A percentile compares a stretch with the other conserved stretches of the same genome.
These are phyloP conservation scores for Trametes pubescens DNA, from an alignment of 1,284 basidiomycete species.

Conservation along the genomic window DNA sequence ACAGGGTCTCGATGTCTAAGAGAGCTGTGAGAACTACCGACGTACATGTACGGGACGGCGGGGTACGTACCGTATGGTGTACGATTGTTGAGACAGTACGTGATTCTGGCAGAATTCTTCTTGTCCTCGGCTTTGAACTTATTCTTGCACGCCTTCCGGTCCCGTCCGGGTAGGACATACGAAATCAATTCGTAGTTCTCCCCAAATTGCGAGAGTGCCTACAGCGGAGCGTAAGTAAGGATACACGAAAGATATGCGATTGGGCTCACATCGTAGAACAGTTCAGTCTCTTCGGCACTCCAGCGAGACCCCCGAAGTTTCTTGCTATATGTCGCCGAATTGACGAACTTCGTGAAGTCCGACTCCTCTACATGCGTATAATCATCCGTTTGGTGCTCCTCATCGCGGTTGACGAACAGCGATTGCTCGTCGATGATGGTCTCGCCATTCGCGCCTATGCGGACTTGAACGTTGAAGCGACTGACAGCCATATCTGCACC, in stretches of 20 bases:
- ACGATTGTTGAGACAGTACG: constrained; percentile 69
- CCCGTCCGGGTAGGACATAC: constrained; percentile 84
- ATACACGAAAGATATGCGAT: not conserved
- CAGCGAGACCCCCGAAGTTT: constrained; percentile 81
- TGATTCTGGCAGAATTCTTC: constrained; percentile 74
- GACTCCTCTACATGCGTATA: constrained; percentile 87
- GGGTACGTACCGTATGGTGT: constrained; percentile 68
- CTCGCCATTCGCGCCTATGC: constrained; percentile 83
- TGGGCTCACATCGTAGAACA: constrained; percentile 81
- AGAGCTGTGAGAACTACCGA: not conserved
- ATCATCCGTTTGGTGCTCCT: constrained; percentile 67
- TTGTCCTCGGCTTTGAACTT: constrained; percentile 92
- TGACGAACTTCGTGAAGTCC: constrained; percentile 84
- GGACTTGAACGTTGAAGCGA: constrained; percentile 81
- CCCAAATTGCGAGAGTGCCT: constrained; percentile 89
- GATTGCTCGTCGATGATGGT: constrained; percentile 85
- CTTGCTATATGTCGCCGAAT: constrained; percentile 84
- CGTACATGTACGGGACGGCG: not conserved
- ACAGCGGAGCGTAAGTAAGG: not conserved
- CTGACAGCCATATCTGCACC: constrained; percentile 66
- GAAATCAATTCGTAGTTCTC: constrained; percentile 94
- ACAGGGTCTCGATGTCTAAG: constrained; percentile 72
- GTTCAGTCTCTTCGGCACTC: constrained; percentile 86
- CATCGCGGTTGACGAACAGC: constrained; percentile 73
- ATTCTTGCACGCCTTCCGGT: constrained; percentile 87